Base-by-base conservation (phyloP, 768 basidiomycete genomes). In the Neoboletus subvelutipes region DNA sequence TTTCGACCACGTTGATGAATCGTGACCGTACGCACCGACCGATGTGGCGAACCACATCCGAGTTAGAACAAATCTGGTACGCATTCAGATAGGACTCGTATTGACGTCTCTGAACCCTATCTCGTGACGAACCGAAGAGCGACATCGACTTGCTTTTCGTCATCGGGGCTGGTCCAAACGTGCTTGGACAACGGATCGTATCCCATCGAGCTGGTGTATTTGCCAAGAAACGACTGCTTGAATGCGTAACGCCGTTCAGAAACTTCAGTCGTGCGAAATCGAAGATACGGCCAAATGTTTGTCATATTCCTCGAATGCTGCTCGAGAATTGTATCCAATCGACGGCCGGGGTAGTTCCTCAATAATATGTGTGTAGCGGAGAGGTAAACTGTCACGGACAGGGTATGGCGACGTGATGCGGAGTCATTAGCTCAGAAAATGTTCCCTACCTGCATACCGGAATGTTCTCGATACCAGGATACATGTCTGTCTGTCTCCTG, bases 231-330 rank as follows among this genome's bases (percentile, higher is more conserved):
- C 7, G 85, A 84, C 12, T 56, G 54, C 10, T 70, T 60, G 64
- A 82, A 87, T n/a, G 63, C 60, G 4, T 55, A 54, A 52, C 71
- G 77, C 40, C 81, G 75, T 18, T 52, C 55, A 0, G 56, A 40
- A 1, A 67, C 62, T 66, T 89, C 86, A 13, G 63, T 58, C 55
- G 75, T 63, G n/a, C 88, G 81, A 22, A 73, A 64, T 28, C 69
- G 70, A 34, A 90, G 76, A 67, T 90, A 90, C 8, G 88, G 87
- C 90, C 90, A 92, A 65, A 86, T 75, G 60, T 90, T 83, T 1
- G 78, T 82, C 71, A 78, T 83, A 18, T 74, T 77, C 22, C 56
- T 69, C 17, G 79, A 69, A 61, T 81, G 72, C 12, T 68, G 66
- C 45, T 70, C 56, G 47, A 82, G 57, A 8, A 83, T 50, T 1